Base-by-base conservation (phyloP, 2,329 filamentous ascomycete genomes). In the Sclerotinia minor region DNA sequence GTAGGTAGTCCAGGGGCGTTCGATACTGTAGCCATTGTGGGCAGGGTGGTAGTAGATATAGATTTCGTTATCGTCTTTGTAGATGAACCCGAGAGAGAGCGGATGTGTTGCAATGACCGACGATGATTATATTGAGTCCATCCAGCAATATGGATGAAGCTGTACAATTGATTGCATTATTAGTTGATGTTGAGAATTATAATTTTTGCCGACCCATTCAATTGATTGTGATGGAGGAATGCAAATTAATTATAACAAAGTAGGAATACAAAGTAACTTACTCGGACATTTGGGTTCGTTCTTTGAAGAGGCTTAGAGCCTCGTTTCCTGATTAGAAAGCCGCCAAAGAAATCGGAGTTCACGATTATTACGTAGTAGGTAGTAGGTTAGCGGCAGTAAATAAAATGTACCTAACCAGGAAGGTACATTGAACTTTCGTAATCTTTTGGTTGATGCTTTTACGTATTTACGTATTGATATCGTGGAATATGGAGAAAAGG, bases 111-210 rank as follows among this genome's bases (percentile, higher is more conserved):
- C n/a, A 60, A 66, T 21, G 64, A 66, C 3, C 55, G 64, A 44
- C 64, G 64, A 71, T 81, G 81, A 76, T 83, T 82, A 72, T 83
- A 79, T 82, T 83, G 69, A 67, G 71, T 71, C 72, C 72, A 86
- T 24, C 49, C 65, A 72, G 82, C 79, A 70, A 84, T 80, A 71
- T 82, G 81, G 69, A 85, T 82, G 76, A 87, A 83, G 78, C 84
- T 87, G 73, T 35, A 59, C 5, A n/a, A 64, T 54, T 45, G 45
- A 11, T 47, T 35, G 38, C 35, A 67, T 64, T 63, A 63, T 67
- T 54, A 67, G 58, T 53, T 38, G 17, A 38, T 41, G 50, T 32
- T 32, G 26, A 29, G 4, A 35, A 21, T 35, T n/a, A n/a, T 59
- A 13, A 44, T 45, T 49, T 15, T 24, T 24, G 26, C 26, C 32